Conservation (phyloP, 1,139 yeast genomes). For the Pichia sp. region DNA sequence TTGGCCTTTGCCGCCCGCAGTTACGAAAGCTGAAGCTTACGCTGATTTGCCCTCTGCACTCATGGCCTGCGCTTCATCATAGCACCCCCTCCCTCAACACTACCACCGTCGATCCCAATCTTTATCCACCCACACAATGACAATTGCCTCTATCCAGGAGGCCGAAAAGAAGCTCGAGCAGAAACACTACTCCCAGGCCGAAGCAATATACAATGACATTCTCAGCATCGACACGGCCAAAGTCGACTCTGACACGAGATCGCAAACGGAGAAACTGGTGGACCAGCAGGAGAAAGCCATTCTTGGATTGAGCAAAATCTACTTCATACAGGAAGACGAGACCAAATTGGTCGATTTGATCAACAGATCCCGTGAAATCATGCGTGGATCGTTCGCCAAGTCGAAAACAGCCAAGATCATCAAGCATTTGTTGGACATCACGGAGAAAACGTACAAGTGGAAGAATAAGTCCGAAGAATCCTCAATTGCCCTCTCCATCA, state of each 20-base stretch:
- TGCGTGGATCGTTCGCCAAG: conserved; percentile 70
- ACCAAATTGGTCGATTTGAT: conserved; percentile 58
- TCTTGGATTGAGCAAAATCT: conserved; percentile 58
- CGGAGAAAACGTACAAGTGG: conserved; percentile 46
- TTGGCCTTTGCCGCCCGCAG: background rate
- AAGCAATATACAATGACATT: conserved; percentile 46
- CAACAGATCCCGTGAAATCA: conserved; percentile 61
- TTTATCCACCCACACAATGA: conserved; percentile 18
- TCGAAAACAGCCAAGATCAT: conserved; percentile 92
- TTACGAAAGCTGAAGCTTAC: conserved; percentile 3
- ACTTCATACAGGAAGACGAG: conserved; percentile 42
- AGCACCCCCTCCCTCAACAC: background rate
- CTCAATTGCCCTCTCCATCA: conserved; percentile 58
- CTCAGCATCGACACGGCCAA: conserved; percentile 24
- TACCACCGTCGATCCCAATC: background rate
- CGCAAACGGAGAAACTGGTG: conserved; percentile 35
- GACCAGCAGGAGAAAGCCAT: conserved; percentile 58
- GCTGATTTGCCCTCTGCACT: conserved; percentile 8
- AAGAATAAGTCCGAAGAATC: conserved; percentile 26
- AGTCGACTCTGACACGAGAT: conserved; percentile 19
- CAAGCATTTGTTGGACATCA: conserved; percentile 68
- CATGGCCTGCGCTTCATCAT: too few relatives aligned
- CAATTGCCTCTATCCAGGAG: conserved; percentile 39
- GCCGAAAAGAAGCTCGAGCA: conserved; percentile 55
- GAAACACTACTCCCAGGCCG: conserved; percentile 53